A percentile compares a stretch with the other conserved stretches of the same genome.
Evolutionary conservation across 2,329 filamentous ascomycete species (phyloP).

Genomic region (Exophiala lecanii-corni): DNA sequence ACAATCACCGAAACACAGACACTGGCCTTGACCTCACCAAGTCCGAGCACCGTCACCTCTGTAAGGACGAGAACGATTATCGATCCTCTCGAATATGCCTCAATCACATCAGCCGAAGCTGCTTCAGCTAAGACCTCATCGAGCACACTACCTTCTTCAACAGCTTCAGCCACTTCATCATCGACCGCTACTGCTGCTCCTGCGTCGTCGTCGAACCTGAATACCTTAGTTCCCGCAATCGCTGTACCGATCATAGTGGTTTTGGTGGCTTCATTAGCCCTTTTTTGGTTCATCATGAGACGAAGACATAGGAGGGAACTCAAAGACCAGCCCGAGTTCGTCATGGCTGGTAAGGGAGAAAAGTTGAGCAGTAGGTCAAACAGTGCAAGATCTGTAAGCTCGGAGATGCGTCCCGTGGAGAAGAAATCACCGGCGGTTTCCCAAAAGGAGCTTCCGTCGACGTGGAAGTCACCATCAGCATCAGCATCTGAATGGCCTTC

Average conservation of each 20-base stretch:
- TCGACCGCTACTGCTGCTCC: slow-evolving; percentile 33
- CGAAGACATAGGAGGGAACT: slow-evolving; percentile 22
- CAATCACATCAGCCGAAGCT: slow-evolving; percentile 17
- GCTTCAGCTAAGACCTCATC: slow-evolving; percentile 1
- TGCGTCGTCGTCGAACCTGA: slow-evolving; percentile 32
- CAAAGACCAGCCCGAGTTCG: slow-evolving; percentile 24
- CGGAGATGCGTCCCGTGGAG: slow-evolving; percentile 6
- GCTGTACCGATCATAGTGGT: slow-evolving; percentile 24
- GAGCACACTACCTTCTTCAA: slow-evolving; percentile 29
- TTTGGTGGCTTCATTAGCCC: slow-evolving; percentile 20
- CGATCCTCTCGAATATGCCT: slow-evolving; percentile 22
- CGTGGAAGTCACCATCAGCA: slow-evolving; percentile 14
- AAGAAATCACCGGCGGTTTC: slow-evolving; percentile 14
- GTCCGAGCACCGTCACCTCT: slow-evolving; percentile 14
- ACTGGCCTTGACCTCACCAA: slow-evolving; percentile 9
- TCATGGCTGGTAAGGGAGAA: slow-evolving; percentile 25
- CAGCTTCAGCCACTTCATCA: slow-evolving; percentile 37
- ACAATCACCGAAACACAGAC: slow-evolving; percentile 20
- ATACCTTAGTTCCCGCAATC: slow-evolving; percentile 25
- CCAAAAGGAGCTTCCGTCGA: slow-evolving; percentile 13
- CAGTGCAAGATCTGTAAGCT: slow-evolving; percentile 21
- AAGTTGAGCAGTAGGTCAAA: slow-evolving; percentile 24
- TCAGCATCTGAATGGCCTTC: slow-evolving; percentile 18
- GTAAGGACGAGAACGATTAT: slow-evolving; percentile 20
- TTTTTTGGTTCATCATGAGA: slow-evolving; percentile 27